Conservation (phyloP, 2,329 filamentous ascomycete species). For the Fusarium nelsonii region DNA sequence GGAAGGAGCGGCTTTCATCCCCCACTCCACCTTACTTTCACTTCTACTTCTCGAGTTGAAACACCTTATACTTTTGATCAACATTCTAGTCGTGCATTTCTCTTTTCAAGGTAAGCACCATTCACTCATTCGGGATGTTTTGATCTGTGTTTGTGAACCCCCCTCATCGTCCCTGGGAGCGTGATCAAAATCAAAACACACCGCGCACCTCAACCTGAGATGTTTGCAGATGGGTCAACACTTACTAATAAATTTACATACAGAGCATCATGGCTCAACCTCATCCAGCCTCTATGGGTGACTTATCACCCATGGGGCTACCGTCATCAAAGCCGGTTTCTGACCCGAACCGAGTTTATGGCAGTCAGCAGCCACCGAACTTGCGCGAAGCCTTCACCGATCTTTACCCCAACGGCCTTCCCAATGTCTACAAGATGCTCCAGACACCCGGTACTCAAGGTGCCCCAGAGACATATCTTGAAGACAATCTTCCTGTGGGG, state of each 20-base stretch:
- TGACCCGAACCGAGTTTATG: slow-evolving; percentile 41
- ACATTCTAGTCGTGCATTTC: slow-evolving; percentile 1
- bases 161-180: not conserved
- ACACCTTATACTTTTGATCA: not conserved
- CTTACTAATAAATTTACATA: slow-evolving; percentile 22
- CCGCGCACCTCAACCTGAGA: not conserved
- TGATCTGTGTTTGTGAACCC: not conserved
- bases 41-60: not conserved
- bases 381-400: slow-evolving; percentile 46
- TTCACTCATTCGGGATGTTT: not conserved
- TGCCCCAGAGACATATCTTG: slow-evolving; percentile 50
- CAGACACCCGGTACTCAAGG: slow-evolving; percentile 42
- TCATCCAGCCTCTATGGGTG: slow-evolving; percentile 13
- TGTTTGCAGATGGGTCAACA: not conserved
- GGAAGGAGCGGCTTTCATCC: slow-evolving; percentile 26
- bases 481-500: slow-evolving; percentile 53
- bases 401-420: slow-evolving; percentile 55
- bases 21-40: not conserved
- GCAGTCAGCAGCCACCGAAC: slow-evolving; percentile 42
- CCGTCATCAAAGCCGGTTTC: slow-evolving; percentile 33
- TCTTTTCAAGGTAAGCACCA: slow-evolving; percentile 23
- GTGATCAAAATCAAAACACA: not conserved
- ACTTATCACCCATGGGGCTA: slow-evolving; percentile 21
- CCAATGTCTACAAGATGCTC: slow-evolving; percentile 52
- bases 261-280: slow-evolving; percentile 35